phyloP scores from a whole-genome alignment of 2,329 filamentous ascomycete genomes.

The Colletotrichum costaricense region DNA sequence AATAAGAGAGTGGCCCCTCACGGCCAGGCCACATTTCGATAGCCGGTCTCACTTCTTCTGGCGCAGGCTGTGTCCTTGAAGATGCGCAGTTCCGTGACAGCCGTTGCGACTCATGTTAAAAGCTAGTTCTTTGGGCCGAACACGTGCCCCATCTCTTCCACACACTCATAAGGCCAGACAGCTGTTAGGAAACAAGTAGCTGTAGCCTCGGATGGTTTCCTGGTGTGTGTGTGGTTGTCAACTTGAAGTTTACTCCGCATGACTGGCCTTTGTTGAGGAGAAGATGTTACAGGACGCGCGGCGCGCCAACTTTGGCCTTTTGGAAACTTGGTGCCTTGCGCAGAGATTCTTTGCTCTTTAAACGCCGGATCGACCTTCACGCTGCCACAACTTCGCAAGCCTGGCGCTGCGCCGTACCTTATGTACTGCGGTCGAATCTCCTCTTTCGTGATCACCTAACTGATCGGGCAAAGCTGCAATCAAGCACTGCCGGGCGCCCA shows the following conservation, averaged over 20 bases:
- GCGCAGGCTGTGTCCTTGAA: conserved; percentile 11
- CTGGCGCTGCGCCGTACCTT: not conserved
- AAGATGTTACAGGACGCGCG: not conserved
- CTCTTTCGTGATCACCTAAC: not conserved
- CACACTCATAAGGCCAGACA: not conserved
- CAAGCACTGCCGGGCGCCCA: conserved; percentile 2
- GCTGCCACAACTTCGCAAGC: no score
- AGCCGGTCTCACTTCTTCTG: not conserved
- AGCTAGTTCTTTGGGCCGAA: not conserved
- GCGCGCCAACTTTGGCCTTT: not conserved
- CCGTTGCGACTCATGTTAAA: conserved; percentile 6
- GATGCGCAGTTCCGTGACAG: not conserved
- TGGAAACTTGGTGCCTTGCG: not conserved
- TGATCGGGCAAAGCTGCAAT: conserved; percentile 1
- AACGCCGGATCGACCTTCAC: not conserved
- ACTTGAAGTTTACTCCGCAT: not conserved
- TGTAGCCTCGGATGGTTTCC: not conserved
- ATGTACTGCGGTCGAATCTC: no score
- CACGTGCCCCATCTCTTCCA: not conserved
- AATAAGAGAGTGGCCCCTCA: not conserved
- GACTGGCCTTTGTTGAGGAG: not conserved
- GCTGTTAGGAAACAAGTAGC: not conserved
- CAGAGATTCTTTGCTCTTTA: not conserved
- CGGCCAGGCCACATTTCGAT: not conserved
- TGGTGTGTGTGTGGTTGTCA: not conserved